A percentile compares a stretch with the other conserved stretches of the same genome.
Evolutionary conservation across 768 basidiomycete genomes (phyloP).

Genomic region (Amanita jacksonii): DNA sequence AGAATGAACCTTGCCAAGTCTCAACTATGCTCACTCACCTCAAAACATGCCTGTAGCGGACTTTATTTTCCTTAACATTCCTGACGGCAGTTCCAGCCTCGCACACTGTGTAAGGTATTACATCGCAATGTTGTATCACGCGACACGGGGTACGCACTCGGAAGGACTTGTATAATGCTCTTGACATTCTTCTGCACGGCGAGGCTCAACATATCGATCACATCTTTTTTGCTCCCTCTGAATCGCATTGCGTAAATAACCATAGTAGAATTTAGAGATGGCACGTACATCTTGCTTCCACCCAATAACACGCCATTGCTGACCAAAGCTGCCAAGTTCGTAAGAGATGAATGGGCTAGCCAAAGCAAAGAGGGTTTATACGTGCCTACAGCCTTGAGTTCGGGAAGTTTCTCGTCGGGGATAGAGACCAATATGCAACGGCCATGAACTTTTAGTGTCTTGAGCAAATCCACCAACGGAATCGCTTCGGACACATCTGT

Average conservation of each 20-base stretch:
- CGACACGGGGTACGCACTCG: conserved; percentile 19
- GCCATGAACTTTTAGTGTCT: conserved; percentile 42
- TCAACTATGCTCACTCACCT: conserved; percentile 11
- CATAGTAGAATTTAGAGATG: no score
- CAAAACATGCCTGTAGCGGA: conserved; percentile 48
- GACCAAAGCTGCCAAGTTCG: conserved; percentile 13
- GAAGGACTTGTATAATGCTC: conserved; percentile 35
- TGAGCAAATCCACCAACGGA: conserved; percentile 24
- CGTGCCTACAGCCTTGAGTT: conserved; percentile 22
- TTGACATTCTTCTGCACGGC: conserved; percentile 44
- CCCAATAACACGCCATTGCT: conserved; percentile 19
- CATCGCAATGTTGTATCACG: neutral
- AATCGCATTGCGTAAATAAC: no score
- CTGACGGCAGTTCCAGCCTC: conserved; percentile 38
- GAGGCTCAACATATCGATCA: conserved; percentile 49
- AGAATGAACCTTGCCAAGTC: no score
- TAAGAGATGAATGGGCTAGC: conserved; percentile 9
- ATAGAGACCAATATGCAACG: conserved; percentile 49
- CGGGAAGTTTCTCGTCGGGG: conserved; percentile 38
- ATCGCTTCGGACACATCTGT: conserved; percentile 21
- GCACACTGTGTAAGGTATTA: conserved; percentile 22
- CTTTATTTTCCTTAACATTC: conserved; percentile 35
- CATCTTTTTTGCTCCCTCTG: conserved; percentile 52
- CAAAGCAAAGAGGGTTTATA: no score
- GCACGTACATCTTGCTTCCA: conserved; percentile 21